Percentiles rank a stretch among this genome's conserved stretches.
Conservation (phyloP, 2,329 filamentous ascomycete genomes). For the Grosmannia clavigera region DNA sequence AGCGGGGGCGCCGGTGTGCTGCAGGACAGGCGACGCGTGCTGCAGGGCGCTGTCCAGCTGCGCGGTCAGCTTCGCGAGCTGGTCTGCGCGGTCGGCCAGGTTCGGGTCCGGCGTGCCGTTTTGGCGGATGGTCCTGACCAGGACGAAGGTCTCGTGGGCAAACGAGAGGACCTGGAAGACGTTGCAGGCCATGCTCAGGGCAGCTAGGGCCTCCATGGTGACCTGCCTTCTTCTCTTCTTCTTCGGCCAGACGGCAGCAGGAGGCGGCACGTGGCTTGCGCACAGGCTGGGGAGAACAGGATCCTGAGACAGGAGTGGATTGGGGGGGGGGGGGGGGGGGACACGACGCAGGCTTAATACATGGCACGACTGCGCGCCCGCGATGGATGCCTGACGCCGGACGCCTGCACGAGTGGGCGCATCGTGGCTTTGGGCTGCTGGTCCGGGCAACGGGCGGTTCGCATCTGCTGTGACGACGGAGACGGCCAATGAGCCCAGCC, state of each 20-base stretch:
- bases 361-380: no score
- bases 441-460: neutral
- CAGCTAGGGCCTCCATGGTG: neutral
- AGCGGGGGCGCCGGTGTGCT: no score
- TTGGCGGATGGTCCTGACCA: neutral
- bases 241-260: no score
- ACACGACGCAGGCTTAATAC: no score
- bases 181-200: neutral
- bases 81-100: neutral
- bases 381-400: no score
- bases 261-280: no score
- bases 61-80: neutral
- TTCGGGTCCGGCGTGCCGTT: neutral
- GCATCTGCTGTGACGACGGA: neutral
- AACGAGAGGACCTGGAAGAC: neutral
- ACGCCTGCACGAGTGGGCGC: no score
- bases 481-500: neutral
- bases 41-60: neutral
- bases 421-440: no score
- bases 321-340: conserved; percentile 8
- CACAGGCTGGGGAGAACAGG: no score
- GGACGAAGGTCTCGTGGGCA: neutral
- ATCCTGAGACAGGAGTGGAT: no score
- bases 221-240: no score
- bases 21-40: neutral